Percentiles rank a stretch among this genome's conserved stretches.
Evolutionary conservation across 2,329 filamentous ascomycete species (phyloP).

Genomic region (Trichoderma sp.): DNA sequence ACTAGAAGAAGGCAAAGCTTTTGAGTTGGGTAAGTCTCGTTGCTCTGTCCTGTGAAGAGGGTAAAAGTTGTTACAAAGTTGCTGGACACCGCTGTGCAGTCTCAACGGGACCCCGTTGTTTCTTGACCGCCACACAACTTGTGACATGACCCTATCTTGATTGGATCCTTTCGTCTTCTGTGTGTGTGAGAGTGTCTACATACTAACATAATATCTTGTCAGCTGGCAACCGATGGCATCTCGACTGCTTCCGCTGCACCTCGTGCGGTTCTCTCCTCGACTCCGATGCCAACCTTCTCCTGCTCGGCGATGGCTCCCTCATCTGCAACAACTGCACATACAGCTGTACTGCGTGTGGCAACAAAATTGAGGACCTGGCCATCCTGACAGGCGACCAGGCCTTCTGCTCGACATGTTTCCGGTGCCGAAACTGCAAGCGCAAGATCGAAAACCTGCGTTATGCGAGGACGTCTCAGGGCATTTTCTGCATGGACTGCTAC

Average conservation of each 20-base stretch:
- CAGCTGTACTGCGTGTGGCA: conserved; percentile 92
- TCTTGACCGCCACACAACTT: conserved; percentile 7
- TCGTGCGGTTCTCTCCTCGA: conserved; percentile 94
- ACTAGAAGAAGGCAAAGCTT: conserved; percentile 96
- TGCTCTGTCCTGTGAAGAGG: not conserved
- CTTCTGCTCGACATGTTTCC: conserved; percentile 95
- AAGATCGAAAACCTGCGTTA: conserved; percentile 99
- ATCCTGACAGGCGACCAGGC: conserved; percentile 98
- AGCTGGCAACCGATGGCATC: conserved; percentile 98
- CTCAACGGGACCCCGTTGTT: not conserved
- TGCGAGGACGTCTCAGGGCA: conserved; percentile 95
- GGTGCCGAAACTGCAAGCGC: conserved; percentile 96
- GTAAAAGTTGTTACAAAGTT: not conserved
- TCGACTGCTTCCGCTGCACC: conserved; percentile 98
- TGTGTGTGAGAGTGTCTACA: not conserved
- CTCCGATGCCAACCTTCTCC: conserved; percentile 94
- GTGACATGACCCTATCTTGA: not conserved
- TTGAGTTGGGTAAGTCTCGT: conserved; percentile 76
- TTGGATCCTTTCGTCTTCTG: not conserved
- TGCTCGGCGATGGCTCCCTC: conserved; percentile 94
- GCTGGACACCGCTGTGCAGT: not conserved
- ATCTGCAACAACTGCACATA: conserved; percentile 99
- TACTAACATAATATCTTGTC: conserved; percentile 31
- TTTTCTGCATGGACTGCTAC: conserved; percentile 99
- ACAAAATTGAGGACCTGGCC: conserved; percentile 97